phyloP scores from a whole-genome alignment of 495 filamentous ascomycete species.

The Acidomyces sp. region DNA sequence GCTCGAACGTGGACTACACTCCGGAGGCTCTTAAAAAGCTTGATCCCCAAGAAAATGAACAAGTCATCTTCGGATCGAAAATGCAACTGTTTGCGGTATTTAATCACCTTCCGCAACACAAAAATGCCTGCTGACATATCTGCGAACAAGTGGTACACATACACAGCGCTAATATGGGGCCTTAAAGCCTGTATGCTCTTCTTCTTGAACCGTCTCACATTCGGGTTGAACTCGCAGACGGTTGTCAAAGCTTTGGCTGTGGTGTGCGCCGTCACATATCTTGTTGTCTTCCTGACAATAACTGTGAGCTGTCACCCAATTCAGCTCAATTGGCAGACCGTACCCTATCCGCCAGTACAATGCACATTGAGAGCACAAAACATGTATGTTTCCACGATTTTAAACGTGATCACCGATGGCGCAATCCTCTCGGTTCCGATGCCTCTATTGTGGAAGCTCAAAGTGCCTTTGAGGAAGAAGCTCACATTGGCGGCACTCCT shows the following conservation, averaged over 20 bases:
- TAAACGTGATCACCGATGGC: conserved; percentile 6
- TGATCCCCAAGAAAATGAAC: not conserved
- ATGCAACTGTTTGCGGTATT: conserved; percentile 5
- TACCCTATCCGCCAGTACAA: not conserved
- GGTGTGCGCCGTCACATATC: not conserved
- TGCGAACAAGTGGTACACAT: conserved; percentile 1
- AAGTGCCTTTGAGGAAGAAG: conserved; percentile 1
- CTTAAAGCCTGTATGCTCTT: conserved; percentile 6
- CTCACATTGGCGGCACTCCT: not conserved
- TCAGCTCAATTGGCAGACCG: conserved; percentile 3
- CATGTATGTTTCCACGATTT: conserved; percentile 3
- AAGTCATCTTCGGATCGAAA: conserved; percentile 3
- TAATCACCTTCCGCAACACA: not conserved
- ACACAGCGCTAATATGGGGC: conserved; percentile 1
- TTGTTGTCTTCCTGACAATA: conserved; percentile 2
- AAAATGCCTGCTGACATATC: not conserved
- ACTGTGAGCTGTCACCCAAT: conserved; percentile 4
- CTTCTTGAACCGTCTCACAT: conserved; percentile 8
- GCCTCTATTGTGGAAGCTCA: not conserved
- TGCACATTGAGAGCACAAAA: conserved; percentile 6
- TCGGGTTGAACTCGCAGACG: conserved; percentile 1
- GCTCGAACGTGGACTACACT: conserved; percentile 2
- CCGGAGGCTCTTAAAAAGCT: not conserved
- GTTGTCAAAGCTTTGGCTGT: conserved; percentile 1
- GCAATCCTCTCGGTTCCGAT: conserved; percentile 5